Evolutionary conservation across 345 rosid genomes (phyloP), one percentile per base, ranked within the genome.

Genomic region (Aethionema arabicum): DNA sequence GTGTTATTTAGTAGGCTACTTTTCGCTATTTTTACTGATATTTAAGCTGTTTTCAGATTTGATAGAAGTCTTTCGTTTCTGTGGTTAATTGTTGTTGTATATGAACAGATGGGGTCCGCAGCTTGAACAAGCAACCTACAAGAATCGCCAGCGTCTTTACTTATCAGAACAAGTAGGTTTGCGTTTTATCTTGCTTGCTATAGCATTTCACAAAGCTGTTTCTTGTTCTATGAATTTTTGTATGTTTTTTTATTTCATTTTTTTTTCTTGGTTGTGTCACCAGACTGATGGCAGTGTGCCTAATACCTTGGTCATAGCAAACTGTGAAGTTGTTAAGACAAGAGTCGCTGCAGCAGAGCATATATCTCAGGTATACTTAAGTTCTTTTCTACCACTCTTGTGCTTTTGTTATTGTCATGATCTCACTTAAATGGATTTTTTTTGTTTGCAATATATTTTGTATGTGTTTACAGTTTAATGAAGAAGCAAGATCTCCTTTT

Each of bases 401-500:
- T 35, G 40, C 4, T 15, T 45, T 31, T 36, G 43, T 6, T 4
- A 7, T 29, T 44, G 8, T 58, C 29, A 37, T 50, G 4, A 39
- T 57, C 41, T 13, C 5, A 7, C 59, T 55, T 9, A 6, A 14
- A 11, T 30, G 60, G 4, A 44, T 31, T 31, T 30, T 58, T 21
- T 9, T 62, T 32, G 2, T 54, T 52, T 58, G 63, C 50, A n/a
- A n/a, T 75, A 56, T 30, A 46, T 69, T 72, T 32, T 52, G 9
- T 5, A 38, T 65, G 61, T 13, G 40, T 58, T 69, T 51, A 55
- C 83, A 95, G 99, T 95, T 90, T 77, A 95, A 95, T 74, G 99
- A 95, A 78, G 97, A 90, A 75, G 95, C 99, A 39, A 85, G 99
- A 16, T 95, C 99, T 36, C 97, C 99, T 13, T 95, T 95, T 78